Evolutionary conservation across 257 asterid genomes (phyloP), one percentile per base, ranked within the genome.

Genomic region (Nicotiana otophora): DNA sequence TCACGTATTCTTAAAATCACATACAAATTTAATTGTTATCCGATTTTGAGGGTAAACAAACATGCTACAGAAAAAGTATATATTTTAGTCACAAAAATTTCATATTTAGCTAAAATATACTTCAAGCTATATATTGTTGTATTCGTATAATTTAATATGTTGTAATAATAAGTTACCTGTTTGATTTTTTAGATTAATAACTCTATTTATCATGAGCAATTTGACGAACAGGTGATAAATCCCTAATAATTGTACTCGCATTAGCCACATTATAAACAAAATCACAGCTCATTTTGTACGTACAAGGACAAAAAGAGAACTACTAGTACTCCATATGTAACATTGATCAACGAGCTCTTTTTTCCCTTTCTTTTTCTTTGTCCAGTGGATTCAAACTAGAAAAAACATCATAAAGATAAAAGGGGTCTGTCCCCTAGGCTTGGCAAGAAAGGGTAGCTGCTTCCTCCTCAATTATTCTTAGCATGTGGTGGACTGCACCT

Each of bases 381-480:
- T 42, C 79, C 33, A 74, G 15, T 46, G 42, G 79, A 46, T 74
- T 48, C 15, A 74, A 74, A 74, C 79, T 48, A 26, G 23, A 48
- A 74, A 48, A 74, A 74, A 48, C 62, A 74, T 48, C 9, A 74
- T 48, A 74, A 26, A 42, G 62, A 74, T 65, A 34, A 81, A 72
- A 31, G 82, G 74, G 62, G 42, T 20, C 42, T 46, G 80, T 48
- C 34, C 72, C 84, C 89, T 92, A 91, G 88, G 90, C 80, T 89
- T 88, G 88, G 86, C 91, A 86, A 89, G 90, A 91, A 82, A 89
- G 90, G 78, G 88, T 83, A 69, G 87, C 87, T 55, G 89, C 87
- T 87, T 94, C 98, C 79, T 92, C 98, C 88, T 94, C 98, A 81
- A 96, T 94, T 88, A 92, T 92, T 92, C 97, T 87, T 31, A 96